Percentiles rank a stretch among this genome's conserved stretches.
These are phyloP conservation scores for Wickerhamomyces chaumierensis DNA, from an alignment of 805 yeast genomes.

Conservation along the genomic window DNA sequence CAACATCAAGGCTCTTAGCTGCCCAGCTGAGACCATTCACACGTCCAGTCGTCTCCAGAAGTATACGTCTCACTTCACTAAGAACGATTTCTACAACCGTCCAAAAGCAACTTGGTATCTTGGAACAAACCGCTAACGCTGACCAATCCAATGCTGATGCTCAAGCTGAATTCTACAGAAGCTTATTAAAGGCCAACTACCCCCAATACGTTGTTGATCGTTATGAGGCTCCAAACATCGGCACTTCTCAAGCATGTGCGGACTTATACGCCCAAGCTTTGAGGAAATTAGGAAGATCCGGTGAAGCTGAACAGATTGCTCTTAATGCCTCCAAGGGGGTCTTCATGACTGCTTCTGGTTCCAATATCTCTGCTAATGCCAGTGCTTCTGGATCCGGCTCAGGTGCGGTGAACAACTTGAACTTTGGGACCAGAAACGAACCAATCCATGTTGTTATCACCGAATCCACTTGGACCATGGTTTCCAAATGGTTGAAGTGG, in stretches of 20 bases:
- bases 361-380: constrained; percentile 3
- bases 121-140: constrained; percentile 82
- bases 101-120: constrained; percentile 33
- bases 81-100: constrained; percentile 15
- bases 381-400: constrained; percentile 16
- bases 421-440: constrained; percentile 55
- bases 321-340: constrained; percentile 31
- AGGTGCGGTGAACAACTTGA: constrained; percentile 13
- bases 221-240: constrained; percentile 90
- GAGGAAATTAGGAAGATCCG: constrained; percentile 61
- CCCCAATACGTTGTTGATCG: constrained; percentile 96
- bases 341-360: constrained; percentile 4
- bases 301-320: constrained; percentile 52
- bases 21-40: constrained; percentile 1
- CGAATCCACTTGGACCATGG: constrained; percentile 67
- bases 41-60: constrained; percentile 3
- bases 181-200: constrained; percentile 65
- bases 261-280: constrained; percentile 73
- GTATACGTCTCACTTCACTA: constrained; percentile 2
- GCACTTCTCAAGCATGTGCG: constrained; percentile 70
- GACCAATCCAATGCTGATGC: constrained; percentile 53
- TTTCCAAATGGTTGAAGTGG: constrained; percentile 86
- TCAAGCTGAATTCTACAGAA: constrained; percentile 78
- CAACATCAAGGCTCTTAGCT: constrained; percentile 3
- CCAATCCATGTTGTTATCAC: constrained; percentile 93